Evolutionary conservation across 495 filamentous ascomycete species (phyloP), one percentile per base, ranked within the genome.

Genomic region (Aspergillus affinis): DNA sequence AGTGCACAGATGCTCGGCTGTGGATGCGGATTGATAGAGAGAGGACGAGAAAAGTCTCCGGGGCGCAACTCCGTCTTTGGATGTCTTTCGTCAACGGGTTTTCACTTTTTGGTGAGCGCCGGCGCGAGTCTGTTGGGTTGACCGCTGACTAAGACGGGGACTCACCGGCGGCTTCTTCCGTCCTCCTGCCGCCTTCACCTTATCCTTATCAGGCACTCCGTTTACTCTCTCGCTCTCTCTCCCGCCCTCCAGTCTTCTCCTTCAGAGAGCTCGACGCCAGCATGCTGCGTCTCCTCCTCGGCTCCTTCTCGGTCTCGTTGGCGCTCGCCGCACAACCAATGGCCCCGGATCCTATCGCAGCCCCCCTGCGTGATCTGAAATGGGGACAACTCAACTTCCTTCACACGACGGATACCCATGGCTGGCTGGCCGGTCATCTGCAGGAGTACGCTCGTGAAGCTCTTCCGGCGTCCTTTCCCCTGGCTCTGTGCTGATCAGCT

Each of bases 341-440:
- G 50, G 92, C 92, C 48, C 88, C 87, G 17, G 74, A 82, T 44
- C 91, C 95, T n/a, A 80, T 93, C 57, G 81, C 86, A 58, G 91
- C 88, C 54, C 91, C 90, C 32, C 82, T 98, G 65, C 87, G 94
- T 60, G 81, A 90, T 51, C 82, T 98, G 20, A 82, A 84, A 65
- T 96, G 94, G 92, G 93, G 90, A 20, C 88, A 93, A 69, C 81
- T 98, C 58, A 98, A 98, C 76, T 92, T 98, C 74, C 78, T 98
- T 17, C 91, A 96, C 65, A 96, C 93, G 0, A 97, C 93, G 19
- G 90, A 96, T 75, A 93, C 89, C 19, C 94, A 98, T 78, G 92
- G 95, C 64, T 98, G 94, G 94, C 86, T 93, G 65, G 92, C 84
- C 9, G 94, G 94, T 23, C 94, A 98, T 82, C 77, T 98, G 7